These are phyloP conservation scores for Porcisia deanei DNA, from an alignment of 208 protist genomes.

Conservation along the genomic window DNA sequence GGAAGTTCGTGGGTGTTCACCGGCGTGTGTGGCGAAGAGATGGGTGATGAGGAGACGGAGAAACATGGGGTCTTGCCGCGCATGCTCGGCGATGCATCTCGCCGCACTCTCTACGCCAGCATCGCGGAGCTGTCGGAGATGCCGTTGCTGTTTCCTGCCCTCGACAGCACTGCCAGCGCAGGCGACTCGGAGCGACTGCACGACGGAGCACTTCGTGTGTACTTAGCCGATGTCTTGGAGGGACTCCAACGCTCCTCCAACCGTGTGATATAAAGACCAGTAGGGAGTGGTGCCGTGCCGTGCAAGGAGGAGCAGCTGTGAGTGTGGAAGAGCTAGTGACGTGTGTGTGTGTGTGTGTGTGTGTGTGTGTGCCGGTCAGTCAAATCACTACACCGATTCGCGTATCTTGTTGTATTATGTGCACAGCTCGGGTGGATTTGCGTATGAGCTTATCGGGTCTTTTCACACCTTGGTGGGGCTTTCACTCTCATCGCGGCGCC, in stretches of 20 bases:
- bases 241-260: slow-evolving; percentile 58
- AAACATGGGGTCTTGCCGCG: slow-evolving; percentile 11
- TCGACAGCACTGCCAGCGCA: background rate
- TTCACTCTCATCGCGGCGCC: background rate
- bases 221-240: slow-evolving; percentile 48
- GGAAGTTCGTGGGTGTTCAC: slow-evolving; percentile 11
- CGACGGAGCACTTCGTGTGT: slow-evolving; percentile 46
- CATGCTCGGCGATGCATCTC: slow-evolving; percentile 26
- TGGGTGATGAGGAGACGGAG: background rate
- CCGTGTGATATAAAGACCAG: slow-evolving; percentile 16
- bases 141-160: slow-evolving; percentile 11
- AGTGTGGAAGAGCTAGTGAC: background rate
- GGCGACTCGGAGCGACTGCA: slow-evolving; percentile 19
- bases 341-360: background rate
- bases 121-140: slow-evolving; percentile 19
- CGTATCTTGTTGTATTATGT: background rate
- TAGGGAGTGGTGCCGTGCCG: background rate
- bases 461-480: background rate
- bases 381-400: background rate
- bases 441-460: background rate
- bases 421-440: background rate
- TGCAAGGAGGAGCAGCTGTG: background rate
- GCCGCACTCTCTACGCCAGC: slow-evolving; percentile 12
- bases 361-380: background rate
- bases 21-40: background rate